phyloP scores from a whole-genome alignment of 805 yeast species.

The Candida succiphila region DNA sequence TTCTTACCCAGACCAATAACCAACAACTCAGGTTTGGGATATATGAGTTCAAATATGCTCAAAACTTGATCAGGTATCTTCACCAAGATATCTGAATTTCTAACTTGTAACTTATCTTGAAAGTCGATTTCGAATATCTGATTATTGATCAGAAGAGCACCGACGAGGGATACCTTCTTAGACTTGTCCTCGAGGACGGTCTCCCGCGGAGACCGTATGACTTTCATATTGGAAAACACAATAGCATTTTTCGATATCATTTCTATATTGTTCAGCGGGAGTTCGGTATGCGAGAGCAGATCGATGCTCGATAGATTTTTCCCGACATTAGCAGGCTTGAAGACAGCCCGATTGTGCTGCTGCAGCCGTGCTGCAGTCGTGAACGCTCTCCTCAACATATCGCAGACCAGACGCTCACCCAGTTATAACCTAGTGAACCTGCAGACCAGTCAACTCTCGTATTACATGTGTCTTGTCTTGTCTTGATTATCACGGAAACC shows the following conservation, averaged over 20 bases:
- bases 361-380: constrained; percentile 1
- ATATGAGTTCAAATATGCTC: constrained; percentile 40
- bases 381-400: constrained; percentile 5
- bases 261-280: constrained; percentile 42
- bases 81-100: constrained; percentile 29
- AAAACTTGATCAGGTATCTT: constrained; percentile 37
- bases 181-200: too few species aligned
- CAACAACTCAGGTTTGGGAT: constrained; percentile 71
- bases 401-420: too few species aligned
- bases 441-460: too few species aligned
- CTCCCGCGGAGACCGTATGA: constrained; percentile 36
- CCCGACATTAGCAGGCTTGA: constrained; percentile 25
- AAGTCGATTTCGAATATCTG: constrained; percentile 57
- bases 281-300: constrained; percentile 30
- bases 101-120: constrained; percentile 2
- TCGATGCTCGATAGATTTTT: constrained; percentile 31
- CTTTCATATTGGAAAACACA: constrained; percentile 43
- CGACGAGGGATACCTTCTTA: constrained; percentile 14
- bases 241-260: constrained; percentile 46
- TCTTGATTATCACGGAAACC: too few species aligned
- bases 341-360: constrained; percentile 15
- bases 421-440: too few species aligned
- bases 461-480: too few species aligned
- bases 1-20: constrained; percentile 63
- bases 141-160: constrained; percentile 39